Percentiles rank a stretch among this genome's conserved stretches.
Conservation (phyloP, 495 filamentous ascomycete species). For the Podospora pseudopauciseta region DNA sequence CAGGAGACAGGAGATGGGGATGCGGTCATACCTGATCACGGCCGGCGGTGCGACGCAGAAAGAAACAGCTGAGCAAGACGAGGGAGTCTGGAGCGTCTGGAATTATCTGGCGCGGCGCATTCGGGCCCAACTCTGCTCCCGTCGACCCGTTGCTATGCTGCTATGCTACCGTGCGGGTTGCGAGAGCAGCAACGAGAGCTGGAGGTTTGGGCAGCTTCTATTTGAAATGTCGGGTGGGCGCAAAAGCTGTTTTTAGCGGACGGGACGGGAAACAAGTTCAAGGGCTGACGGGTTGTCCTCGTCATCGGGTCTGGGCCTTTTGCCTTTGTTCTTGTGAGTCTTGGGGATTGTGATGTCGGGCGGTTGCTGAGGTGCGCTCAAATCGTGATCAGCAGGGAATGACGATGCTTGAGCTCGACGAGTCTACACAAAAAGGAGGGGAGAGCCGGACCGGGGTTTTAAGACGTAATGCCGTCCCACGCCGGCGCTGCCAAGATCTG, state of each 20-base stretch:
- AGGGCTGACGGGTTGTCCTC: neutral
- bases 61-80: slow-evolving; percentile 13
- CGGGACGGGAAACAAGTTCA: neutral
- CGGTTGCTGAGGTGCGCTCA: slow-evolving; percentile 7
- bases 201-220: slow-evolving; percentile 5
- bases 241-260: neutral
- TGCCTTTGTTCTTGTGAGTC: slow-evolving; percentile 15
- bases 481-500: slow-evolving; percentile 10
- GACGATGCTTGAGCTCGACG: slow-evolving; percentile 24
- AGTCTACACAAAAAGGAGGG: slow-evolving; percentile 16
- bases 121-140: slow-evolving; percentile 5
- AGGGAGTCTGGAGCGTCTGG: neutral
- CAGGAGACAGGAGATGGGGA: slow-evolving; percentile 3
- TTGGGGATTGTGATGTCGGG: slow-evolving; percentile 3
- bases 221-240: slow-evolving; percentile 1
- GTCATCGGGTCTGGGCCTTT: neutral
- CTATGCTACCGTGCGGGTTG: no score
- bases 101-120: slow-evolving; percentile 7
- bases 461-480: slow-evolving; percentile 28
- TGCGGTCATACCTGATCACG: slow-evolving; percentile 24
- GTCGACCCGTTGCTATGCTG: neutral
- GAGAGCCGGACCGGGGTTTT: slow-evolving; percentile 8
- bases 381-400: slow-evolving; percentile 33
- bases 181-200: neutral
- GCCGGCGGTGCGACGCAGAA: slow-evolving; percentile 12